phyloP scores from a whole-genome alignment of 495 filamentous ascomycete species.

The Podospora pseudocomata region DNA sequence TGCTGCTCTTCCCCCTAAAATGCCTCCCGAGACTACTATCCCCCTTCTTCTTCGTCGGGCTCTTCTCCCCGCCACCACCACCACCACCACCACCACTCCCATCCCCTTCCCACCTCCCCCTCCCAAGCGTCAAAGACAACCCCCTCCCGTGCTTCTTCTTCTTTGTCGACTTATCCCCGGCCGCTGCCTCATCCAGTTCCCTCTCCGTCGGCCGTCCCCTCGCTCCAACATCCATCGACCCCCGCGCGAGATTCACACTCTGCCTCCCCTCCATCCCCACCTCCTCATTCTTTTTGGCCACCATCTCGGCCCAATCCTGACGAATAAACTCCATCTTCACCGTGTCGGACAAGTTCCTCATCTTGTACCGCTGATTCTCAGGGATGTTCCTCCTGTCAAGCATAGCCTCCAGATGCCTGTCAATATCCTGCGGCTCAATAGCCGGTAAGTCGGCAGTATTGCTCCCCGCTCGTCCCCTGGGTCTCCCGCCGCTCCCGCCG shows the following conservation, averaged over 20 bases:
- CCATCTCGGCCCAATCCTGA: constrained; percentile 72
- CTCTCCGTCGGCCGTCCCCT: background rate
- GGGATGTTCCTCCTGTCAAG: constrained; percentile 85
- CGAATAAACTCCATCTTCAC: constrained; percentile 95
- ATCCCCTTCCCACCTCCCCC: constrained; percentile 26
- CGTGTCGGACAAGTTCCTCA: constrained; percentile 80
- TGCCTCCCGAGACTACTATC: constrained; percentile 49
- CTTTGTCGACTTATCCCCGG: constrained; percentile 20
- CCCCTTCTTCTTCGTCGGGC: constrained; percentile 54
- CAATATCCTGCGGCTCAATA: constrained; percentile 47
- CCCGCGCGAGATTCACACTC: background rate
- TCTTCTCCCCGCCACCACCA: constrained; percentile 26
- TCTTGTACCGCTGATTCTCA: constrained; percentile 86
- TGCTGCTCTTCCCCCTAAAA: constrained; percentile 47
- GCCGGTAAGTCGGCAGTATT: constrained; percentile 14
- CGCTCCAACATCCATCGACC: constrained; percentile 4
- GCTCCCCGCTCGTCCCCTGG: background rate
- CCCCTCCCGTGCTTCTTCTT: constrained; percentile 68
- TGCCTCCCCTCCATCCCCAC: background rate
- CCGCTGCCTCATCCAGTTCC: constrained; percentile 20
- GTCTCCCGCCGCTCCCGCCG: background rate
- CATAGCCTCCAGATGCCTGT: constrained; percentile 62
- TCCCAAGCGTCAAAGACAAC: constrained; percentile 70
- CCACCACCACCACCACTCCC: background rate
- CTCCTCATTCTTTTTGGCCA: constrained; percentile 34